phyloP scores from a whole-genome alignment of 2,329 filamentous ascomycete species.

The Aspergillus ustus region DNA sequence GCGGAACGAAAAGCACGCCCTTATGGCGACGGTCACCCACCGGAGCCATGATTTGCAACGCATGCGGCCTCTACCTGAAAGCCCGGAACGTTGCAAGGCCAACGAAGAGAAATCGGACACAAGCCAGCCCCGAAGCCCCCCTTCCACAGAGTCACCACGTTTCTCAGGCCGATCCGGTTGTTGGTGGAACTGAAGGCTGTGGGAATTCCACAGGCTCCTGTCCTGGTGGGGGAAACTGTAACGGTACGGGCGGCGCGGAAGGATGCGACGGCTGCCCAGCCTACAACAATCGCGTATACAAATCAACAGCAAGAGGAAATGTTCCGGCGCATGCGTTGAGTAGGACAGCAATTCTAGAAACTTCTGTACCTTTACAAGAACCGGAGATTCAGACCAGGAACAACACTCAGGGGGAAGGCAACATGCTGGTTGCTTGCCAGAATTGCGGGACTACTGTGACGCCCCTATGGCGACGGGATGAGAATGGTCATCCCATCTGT shows the following conservation, averaged over 20 bases:
- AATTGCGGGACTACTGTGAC: constrained; percentile 98
- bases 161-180: constrained; percentile 35
- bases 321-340: constrained; percentile 38
- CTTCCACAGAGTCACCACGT: constrained; percentile 8
- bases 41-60: constrained; percentile 95
- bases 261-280: constrained; percentile 95
- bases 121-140: constrained; percentile 46
- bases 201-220: constrained; percentile 75
- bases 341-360: constrained; percentile 36
- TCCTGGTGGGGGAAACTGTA: constrained; percentile 91
- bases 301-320: constrained; percentile 66
- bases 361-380: constrained; percentile 26
- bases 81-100: constrained; percentile 89
- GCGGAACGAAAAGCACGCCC: constrained; percentile 89
- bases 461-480: constrained; percentile 91
- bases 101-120: constrained; percentile 78
- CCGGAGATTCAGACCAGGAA: constrained; percentile 31
- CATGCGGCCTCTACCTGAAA: constrained; percentile 92
- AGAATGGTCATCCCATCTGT: constrained; percentile 94
- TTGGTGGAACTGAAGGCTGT: constrained; percentile 35
- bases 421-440: constrained; percentile 85
- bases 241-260: constrained; percentile 92
- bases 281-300: constrained; percentile 95
- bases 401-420: constrained; percentile 32
- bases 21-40: constrained; percentile 92